Base-by-base conservation (phyloP, 495 filamentous ascomycete species). In the Ramalina intermedia region DNA sequence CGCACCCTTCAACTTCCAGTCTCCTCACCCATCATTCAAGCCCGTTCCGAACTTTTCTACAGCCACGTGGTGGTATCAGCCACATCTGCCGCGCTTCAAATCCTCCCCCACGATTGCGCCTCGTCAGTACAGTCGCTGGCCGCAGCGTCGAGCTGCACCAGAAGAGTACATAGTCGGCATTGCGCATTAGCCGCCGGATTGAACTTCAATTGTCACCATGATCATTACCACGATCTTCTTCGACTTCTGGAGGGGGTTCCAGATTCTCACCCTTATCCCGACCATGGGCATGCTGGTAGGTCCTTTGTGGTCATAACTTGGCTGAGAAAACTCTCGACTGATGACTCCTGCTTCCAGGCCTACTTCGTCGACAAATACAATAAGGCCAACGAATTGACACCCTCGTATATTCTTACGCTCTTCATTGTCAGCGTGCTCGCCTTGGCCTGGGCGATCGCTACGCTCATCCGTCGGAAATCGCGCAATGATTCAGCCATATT, bases 401-500 rank as follows among this genome's bases (percentile, higher is more conserved):
- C 88, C 1, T 62, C 69, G 54, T 84, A 80, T 68, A 81, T 93
- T 66, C 80, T 95, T 8, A 73, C 93, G 51, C 79, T 95, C 54
- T 95, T 95, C 78, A 94, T 95, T 66, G 79, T 84, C 61, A 82
- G 81, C 37, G 80, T 85, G 3, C 74, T 95, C 41, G 88, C 75
- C 13, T 69, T 76, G 27, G 85, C 80, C 59, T 95, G 87, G 87
- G 72, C 76, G 37, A 56, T 93, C 62, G 79, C 76, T 62, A 95
- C 88, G 4, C 66, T 94, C 12, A 81, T 95, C 72, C 74, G 75
- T 52, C 87, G 87, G 69, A 75, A 80, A 57, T 81, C 83, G 29
- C 80, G 82, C 37, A 70, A 72, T 26, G 67, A 76, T 2, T 85
- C 85, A 54, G 78, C 82, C 38, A 60, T 67, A 52, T 94, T 93